Percentiles rank a stretch among this genome's conserved stretches.
Conservation (phyloP, 2,329 filamentous ascomycete genomes). For the Sphaerulina vaccinii region DNA sequence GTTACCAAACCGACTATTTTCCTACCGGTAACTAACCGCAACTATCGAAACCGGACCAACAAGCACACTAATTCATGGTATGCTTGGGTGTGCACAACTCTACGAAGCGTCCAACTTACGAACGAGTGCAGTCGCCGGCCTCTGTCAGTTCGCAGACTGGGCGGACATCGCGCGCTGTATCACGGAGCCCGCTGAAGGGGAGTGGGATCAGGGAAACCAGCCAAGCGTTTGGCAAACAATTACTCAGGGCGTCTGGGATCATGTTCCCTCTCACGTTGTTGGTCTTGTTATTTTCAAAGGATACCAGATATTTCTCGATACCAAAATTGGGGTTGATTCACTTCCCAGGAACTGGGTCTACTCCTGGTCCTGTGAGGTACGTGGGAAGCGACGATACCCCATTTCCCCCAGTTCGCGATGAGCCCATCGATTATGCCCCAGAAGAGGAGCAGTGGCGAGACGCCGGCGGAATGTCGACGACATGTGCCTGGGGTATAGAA, state of each 20-base stretch:
- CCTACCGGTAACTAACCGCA: too few relatives aligned
- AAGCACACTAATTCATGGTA: too few relatives aligned
- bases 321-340: neutral
- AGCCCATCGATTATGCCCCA: neutral
- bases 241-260: neutral
- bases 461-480: too few relatives aligned
- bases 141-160: neutral
- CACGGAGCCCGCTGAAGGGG: neutral
- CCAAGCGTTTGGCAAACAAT: neutral
- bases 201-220: neutral
- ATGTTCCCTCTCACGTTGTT: neutral
- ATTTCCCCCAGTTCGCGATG: neutral
- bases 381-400: neutral
- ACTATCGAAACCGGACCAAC: too few relatives aligned
- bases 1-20: too few relatives aligned
- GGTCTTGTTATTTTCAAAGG: neutral
- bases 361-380: neutral
- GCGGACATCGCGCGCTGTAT: neutral
- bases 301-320: neutral
- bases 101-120: neutral
- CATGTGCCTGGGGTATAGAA: neutral
- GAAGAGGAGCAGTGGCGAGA: neutral
- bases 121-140: neutral
- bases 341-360: neutral
- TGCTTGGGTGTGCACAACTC: neutral